phyloP scores from a whole-genome alignment of 1,139 yeast species.

The Candida neerlandica region DNA sequence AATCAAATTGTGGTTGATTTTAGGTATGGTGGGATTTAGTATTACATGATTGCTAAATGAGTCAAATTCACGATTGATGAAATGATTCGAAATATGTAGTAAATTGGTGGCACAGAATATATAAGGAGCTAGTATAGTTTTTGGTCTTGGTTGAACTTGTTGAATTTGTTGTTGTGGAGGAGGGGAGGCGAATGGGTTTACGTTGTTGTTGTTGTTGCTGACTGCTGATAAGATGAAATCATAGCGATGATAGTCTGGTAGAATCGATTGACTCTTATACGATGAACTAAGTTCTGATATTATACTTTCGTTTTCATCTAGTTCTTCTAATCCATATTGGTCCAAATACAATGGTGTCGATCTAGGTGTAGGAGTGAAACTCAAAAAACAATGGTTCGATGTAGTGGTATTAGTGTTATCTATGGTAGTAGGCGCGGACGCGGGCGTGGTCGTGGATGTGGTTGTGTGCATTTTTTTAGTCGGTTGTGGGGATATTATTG shows the following conservation, averaged over 20 bases:
- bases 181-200: not conserved
- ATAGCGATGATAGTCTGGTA: not conserved
- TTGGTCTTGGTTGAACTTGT: conserved; percentile 8
- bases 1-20: conserved; percentile 7
- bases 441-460: not conserved
- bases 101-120: conserved; percentile 23
- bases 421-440: conserved; percentile 1
- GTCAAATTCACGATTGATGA: conserved; percentile 16
- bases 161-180: not conserved
- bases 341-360: conserved; percentile 12
- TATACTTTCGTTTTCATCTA: conserved; percentile 15
- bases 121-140: conserved; percentile 19
- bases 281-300: conserved; percentile 13
- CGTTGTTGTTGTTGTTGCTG: not conserved
- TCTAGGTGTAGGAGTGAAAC: conserved; percentile 6
- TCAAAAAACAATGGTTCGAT: not conserved
- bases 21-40: conserved; percentile 16
- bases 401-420: not conserved
- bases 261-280: conserved; percentile 3
- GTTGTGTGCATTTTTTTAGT: conserved; percentile 7
- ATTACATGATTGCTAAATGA: conserved; percentile 13
- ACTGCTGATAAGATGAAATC: not conserved
- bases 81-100: conserved; percentile 16
- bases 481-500: conserved; percentile 14
- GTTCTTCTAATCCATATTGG: conserved; percentile 10